Base-by-base conservation (phyloP, 129 eudicot species). In the Rutidosis leptorrhynchoides region DNA sequence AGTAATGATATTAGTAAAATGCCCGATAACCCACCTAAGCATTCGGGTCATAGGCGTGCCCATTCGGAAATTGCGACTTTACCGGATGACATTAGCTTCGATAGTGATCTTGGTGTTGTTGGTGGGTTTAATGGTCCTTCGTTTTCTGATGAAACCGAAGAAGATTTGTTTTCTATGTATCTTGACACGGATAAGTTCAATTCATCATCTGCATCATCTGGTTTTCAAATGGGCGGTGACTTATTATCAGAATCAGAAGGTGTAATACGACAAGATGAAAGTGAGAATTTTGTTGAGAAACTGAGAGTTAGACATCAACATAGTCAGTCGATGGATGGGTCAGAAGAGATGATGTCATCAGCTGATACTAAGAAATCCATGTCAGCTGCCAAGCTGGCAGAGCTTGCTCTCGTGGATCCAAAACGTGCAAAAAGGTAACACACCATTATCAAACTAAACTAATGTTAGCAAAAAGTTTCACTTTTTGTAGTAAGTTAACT, bases 251-350 rank as follows among this genome's bases (percentile, higher is more conserved):
- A 46, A 25, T 69, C 79, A 15, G 77, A 71, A 56, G 53, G 62
- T 68, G 76, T 68, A 20, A 58, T 70, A 6, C 72, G 45, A 37
- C 16, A 12, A 11, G 16, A 37, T 37, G 45, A 37, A 37, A 11
- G 3, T 37, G 45, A 12, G 15, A 37, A 37, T 11, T 15, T 12
- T 11, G 45, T 11, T 53, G 95, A 83, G 73, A 84, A 78, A 70
- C 84, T 84, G 0, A 81, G 90, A 65, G 73, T 78, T 58, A 85
- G 98, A 62, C 98, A 87, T 78, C 98, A 87, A 64, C 95, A 91
- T 79, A 91, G 98, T 79, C 98, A 87, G 77, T 91, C 98, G 11
- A 87, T 91, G 98, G 98, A 91, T 67, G 96, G 96, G 71, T 79
- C 88, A 20, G 87, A 82, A 56, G 87, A 82, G 19, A 33, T 37